Conservation (phyloP, 169 alveolate genomes). For the Eimeria zaria region DNA sequence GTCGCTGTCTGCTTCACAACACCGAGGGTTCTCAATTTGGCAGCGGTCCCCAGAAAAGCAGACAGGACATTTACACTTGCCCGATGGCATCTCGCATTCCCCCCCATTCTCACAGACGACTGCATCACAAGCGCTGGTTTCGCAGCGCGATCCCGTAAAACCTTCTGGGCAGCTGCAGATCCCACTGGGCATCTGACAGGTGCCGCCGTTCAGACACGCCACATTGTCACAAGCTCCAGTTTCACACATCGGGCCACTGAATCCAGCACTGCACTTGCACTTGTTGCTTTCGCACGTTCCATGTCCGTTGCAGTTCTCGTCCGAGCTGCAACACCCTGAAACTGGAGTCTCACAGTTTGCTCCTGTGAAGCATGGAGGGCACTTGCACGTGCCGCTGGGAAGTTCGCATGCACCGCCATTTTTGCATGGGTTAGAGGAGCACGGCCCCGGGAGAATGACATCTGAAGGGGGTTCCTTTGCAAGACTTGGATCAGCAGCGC, state of each 20-base stretch:
- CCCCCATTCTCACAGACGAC: slow-evolving; percentile 76
- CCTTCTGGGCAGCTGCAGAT: slow-evolving; percentile 72
- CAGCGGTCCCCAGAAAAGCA: slow-evolving; percentile 71
- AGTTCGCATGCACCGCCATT: slow-evolving; percentile 73
- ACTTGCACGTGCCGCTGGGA: slow-evolving; percentile 63
- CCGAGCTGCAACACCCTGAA: slow-evolving; percentile 52
- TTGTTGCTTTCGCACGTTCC: slow-evolving; percentile 71
- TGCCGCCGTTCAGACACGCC: slow-evolving; percentile 69
- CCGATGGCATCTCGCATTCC: slow-evolving; percentile 68
- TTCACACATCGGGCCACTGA: slow-evolving; percentile 69
- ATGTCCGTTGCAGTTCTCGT: slow-evolving; percentile 63
- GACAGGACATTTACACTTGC: slow-evolving; percentile 66
- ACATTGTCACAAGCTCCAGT: slow-evolving; percentile 47
- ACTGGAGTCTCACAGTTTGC: slow-evolving; percentile 35
- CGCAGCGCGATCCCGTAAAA: slow-evolving; percentile 68
- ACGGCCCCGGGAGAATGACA: slow-evolving; percentile 35
- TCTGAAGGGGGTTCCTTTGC: slow-evolving; percentile 72
- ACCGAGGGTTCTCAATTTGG: slow-evolving; percentile 37
- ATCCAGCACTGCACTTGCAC: slow-evolving; percentile 80
- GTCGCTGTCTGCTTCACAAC: slow-evolving; percentile 66
- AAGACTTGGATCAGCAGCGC: slow-evolving; percentile 79
- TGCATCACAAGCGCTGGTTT: slow-evolving; percentile 25
- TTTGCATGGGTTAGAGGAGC: slow-evolving; percentile 54
- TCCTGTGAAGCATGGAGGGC: slow-evolving; percentile 67
- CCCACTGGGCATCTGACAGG: slow-evolving; percentile 65